phyloP scores from a whole-genome alignment of 2,329 filamentous ascomycete species.

The Botryosphaeria dothidea region DNA sequence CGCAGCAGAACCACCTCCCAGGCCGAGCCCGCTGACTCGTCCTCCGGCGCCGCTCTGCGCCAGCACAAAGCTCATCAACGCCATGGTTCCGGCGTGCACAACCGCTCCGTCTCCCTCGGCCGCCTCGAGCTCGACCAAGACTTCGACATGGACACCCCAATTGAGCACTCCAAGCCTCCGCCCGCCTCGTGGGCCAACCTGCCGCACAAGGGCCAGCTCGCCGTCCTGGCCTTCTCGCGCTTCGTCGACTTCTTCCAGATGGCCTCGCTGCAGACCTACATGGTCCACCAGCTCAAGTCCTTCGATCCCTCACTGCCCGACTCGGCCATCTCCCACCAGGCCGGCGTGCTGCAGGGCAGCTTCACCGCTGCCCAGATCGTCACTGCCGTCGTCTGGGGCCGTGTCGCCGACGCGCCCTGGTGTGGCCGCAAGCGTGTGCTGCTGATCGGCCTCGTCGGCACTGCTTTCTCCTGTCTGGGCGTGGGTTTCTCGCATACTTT shows the following conservation, averaged over 20 bases:
- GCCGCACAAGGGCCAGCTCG: slow-evolving; percentile 43
- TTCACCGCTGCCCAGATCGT: slow-evolving; percentile 47
- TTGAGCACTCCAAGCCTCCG: slow-evolving; percentile 17
- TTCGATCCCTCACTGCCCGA: slow-evolving; percentile 48
- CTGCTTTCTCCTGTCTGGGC: slow-evolving; percentile 40
- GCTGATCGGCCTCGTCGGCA: slow-evolving; percentile 42
- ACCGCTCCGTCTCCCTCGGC: slow-evolving; percentile 18
- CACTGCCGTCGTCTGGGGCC: slow-evolving; percentile 44
- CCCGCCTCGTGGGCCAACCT: slow-evolving; percentile 40
- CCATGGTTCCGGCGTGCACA: slow-evolving; percentile 16
- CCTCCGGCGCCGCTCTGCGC: slow-evolving; percentile 15
- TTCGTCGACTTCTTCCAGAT: slow-evolving; percentile 49
- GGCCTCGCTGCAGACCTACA: slow-evolving; percentile 46
- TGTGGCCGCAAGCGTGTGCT: slow-evolving; percentile 45
- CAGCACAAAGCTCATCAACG: slow-evolving; percentile 18
- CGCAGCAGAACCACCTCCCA: slow-evolving; percentile 18
- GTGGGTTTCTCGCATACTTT: slow-evolving; percentile 41
- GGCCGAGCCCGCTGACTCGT: slow-evolving; percentile 18
- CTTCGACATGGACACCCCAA: slow-evolving; percentile 17
- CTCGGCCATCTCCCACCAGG: slow-evolving; percentile 45
- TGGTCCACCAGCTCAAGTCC: slow-evolving; percentile 45
- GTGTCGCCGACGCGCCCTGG: slow-evolving; percentile 45
- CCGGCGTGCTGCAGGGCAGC: slow-evolving; percentile 42
- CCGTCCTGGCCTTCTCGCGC: slow-evolving; percentile 41
- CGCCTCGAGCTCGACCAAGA: slow-evolving; percentile 13